phyloP scores from a whole-genome alignment of 371 early-diverging fungal species.

The Entomophthora muscae region DNA sequence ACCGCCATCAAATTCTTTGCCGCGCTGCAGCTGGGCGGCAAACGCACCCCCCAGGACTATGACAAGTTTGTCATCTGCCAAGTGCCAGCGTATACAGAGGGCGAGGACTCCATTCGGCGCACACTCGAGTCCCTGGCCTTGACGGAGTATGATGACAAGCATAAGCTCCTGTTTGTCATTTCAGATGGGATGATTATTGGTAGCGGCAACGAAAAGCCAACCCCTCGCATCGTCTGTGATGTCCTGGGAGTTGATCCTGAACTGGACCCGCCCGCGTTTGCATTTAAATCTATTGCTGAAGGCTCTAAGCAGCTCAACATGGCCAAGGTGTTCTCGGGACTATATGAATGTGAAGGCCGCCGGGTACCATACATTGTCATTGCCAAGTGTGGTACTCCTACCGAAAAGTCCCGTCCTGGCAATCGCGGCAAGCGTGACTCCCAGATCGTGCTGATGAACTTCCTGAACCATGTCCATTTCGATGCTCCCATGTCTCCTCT shows the following conservation, averaged over 20 bases:
- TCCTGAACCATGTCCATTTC: conserved; percentile 56
- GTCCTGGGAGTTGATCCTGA: conserved; percentile 62
- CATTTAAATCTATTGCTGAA: conserved; percentile 76
- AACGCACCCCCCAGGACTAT: conserved; percentile 55
- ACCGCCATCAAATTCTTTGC: conserved; percentile 84
- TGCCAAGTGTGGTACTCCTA: conserved; percentile 58
- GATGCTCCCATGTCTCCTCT: conserved; percentile 60
- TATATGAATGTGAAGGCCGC: conserved; percentile 65
- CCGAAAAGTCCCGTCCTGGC: conserved; percentile 45
- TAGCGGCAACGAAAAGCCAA: conserved; percentile 73
- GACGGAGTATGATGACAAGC: conserved; percentile 43
- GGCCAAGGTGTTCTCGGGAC: conserved; percentile 81
- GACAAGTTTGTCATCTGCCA: conserved; percentile 88
- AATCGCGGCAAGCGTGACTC: conserved; percentile 80
- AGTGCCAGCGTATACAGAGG: conserved; percentile 73
- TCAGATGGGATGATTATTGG: conserved; percentile 80
- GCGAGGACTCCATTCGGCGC: conserved; percentile 44
- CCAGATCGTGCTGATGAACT: conserved; percentile 66
- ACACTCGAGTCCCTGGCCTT: conserved; percentile 52
- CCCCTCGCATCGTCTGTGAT: conserved; percentile 74
- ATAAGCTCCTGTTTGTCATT: conserved; percentile 60
- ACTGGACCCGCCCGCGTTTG: conserved; percentile 62
- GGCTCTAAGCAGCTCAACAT: conserved; percentile 70
- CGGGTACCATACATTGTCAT: conserved; percentile 68
- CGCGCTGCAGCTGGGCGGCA: conserved; percentile 64